Evolutionary conservation across 306 rosid species (phyloP).

Genomic region (Fragaria nilgerrensis): DNA sequence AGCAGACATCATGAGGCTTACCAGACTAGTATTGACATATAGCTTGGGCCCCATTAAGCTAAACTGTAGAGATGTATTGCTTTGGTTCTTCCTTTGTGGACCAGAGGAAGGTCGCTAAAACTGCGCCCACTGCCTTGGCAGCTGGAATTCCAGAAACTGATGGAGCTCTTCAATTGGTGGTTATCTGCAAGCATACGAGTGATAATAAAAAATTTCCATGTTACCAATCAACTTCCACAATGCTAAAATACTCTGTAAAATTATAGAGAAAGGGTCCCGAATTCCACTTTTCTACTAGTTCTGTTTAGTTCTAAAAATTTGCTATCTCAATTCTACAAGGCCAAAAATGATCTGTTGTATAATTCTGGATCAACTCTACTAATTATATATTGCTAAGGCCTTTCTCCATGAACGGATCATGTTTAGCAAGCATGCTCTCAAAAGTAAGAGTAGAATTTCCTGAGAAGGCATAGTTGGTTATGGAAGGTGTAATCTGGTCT

Average conservation of each 20-base stretch:
- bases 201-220: conserved; percentile 18
- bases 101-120: conserved; percentile 97
- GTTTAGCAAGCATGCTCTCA: background rate
- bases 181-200: conserved; percentile 55
- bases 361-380: background rate
- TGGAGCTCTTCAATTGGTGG: conserved; percentile 94
- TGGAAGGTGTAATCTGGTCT: background rate
- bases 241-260: background rate
- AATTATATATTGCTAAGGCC: background rate
- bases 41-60: conserved; percentile 95
- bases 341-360: background rate
- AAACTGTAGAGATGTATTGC: conserved; percentile 79
- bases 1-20: conserved; percentile 32
- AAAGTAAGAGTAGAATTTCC: background rate
- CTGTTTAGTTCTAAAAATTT: background rate
- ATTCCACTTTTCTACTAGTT: background rate
- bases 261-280: background rate
- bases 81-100: conserved; percentile 80
- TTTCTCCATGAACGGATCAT: conserved; percentile 1
- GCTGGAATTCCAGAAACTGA: conserved; percentile 97
- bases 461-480: background rate
- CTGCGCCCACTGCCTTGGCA: conserved; percentile 98
- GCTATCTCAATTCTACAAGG: background rate
- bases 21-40: conserved; percentile 72
- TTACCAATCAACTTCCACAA: background rate